Evolutionary conservation across 257 asterid genomes (phyloP).

Genomic region (Avicennia marina): DNA sequence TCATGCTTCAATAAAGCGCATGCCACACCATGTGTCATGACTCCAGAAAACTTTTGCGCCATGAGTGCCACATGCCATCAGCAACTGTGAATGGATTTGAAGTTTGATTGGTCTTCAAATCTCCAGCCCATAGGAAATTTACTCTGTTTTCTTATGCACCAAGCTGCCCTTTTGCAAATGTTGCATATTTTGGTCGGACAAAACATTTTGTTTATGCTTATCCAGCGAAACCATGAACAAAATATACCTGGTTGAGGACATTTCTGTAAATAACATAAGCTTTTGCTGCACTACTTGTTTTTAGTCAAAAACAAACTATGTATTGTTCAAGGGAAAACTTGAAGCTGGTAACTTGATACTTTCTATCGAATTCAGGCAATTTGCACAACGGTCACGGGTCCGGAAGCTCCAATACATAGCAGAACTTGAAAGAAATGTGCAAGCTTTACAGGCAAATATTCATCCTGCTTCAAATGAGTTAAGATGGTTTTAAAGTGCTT

Average conservation of each 20-base stretch:
- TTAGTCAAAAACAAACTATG: too few relatives aligned
- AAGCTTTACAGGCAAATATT: constrained; percentile 59
- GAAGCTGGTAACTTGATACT: too few relatives aligned
- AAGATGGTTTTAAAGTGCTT: neutral
- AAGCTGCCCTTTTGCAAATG: neutral
- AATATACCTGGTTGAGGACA: too few relatives aligned
- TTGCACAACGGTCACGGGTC: constrained; percentile 78
- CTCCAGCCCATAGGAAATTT: too few relatives aligned
- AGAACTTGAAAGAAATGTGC: constrained; percentile 76
- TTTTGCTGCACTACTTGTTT: neutral
- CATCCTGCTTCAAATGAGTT: neutral
- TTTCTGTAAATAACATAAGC: neutral
- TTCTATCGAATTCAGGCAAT: constrained; percentile 51
- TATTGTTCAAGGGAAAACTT: neutral
- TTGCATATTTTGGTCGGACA: neutral
- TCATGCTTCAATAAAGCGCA: too few relatives aligned
- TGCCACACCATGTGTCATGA: too few relatives aligned
- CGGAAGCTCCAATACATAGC: constrained; percentile 81
- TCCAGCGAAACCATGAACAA: too few relatives aligned
- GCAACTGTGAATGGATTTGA: too few relatives aligned
- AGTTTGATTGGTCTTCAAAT: too few relatives aligned
- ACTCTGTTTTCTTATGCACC: neutral
- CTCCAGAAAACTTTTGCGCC: too few relatives aligned
- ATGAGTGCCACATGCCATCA: too few relatives aligned
- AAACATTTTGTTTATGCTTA: too few relatives aligned